Conservation (phyloP, 2,329 filamentous ascomycete species). For the Niveomyces coronatus region DNA sequence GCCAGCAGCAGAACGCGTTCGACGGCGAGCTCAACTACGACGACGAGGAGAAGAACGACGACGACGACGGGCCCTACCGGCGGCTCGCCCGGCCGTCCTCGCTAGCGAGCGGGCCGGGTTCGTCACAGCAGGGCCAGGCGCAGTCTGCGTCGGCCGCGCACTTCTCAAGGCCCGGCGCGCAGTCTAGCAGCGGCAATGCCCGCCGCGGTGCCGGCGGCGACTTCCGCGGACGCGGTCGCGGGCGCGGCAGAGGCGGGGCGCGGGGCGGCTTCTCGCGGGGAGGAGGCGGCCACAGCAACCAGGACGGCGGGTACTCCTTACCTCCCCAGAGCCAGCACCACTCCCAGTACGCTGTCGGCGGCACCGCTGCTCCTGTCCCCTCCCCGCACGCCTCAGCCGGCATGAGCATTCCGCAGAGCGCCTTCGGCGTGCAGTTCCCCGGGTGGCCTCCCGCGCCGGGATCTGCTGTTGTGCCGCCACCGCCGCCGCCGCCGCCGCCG, state of each 20-base stretch:
- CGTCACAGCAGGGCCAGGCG: slow-evolving; percentile 22
- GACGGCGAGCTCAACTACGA: slow-evolving; percentile 54
- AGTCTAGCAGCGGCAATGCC: slow-evolving; percentile 25
- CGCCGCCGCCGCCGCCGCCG: slow-evolving; percentile 30
- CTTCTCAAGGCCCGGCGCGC: slow-evolving; percentile 23
- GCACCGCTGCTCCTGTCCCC: too few species aligned
- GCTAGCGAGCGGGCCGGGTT: slow-evolving; percentile 40
- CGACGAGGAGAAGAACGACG: slow-evolving; percentile 39
- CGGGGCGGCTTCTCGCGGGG: slow-evolving; percentile 31
- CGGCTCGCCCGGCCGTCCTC: slow-evolving; percentile 59
- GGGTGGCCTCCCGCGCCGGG: slow-evolving; percentile 29
- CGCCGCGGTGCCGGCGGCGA: slow-evolving; percentile 32
- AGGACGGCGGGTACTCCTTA: slow-evolving; percentile 27
- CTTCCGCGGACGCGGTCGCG: slow-evolving; percentile 27
- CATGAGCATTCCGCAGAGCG: slow-evolving; percentile 4
- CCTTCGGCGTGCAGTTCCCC: slow-evolving; percentile 34
- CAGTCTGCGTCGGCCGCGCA: too few species aligned
- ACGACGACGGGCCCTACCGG: slow-evolving; percentile 59
- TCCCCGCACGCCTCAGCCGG: too few species aligned
- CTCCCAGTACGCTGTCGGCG: too few species aligned
- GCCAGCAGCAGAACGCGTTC: slow-evolving; percentile 28
- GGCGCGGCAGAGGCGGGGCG: slow-evolving; percentile 26
- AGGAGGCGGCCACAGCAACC: slow-evolving; percentile 24
- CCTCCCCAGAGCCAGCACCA: slow-evolving; percentile 23
- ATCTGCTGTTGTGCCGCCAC: slow-evolving; percentile 22